Conservation (phyloP, 768 basidiomycete species). For the Lentinula edodes region DNA sequence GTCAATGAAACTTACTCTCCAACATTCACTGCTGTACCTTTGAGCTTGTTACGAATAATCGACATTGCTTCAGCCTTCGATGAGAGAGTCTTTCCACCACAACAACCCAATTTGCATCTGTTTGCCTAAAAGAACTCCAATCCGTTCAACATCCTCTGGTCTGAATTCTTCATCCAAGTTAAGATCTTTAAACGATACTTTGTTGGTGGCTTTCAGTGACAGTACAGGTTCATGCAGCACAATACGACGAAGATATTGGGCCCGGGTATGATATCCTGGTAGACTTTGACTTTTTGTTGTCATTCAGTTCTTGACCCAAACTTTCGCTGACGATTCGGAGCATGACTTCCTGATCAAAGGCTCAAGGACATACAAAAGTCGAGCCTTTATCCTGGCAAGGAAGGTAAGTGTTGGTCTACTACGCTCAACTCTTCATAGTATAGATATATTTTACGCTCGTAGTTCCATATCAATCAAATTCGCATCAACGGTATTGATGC, state of each 20-base stretch:
- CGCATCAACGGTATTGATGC: background rate
- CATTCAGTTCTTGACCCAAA: background rate
- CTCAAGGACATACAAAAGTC: background rate
- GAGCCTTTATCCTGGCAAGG: background rate
- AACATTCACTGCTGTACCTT: background rate
- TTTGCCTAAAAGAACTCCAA: conserved; percentile 3
- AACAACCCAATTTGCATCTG: conserved; percentile 13
- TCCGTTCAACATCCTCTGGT: conserved; percentile 14
- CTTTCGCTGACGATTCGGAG: background rate
- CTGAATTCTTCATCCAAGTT: conserved; percentile 24
- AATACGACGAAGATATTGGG: conserved; percentile 23
- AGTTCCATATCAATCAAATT: background rate
- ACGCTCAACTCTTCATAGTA: background rate
- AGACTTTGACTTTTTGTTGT: background rate
- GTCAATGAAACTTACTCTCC: background rate
- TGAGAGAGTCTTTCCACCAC: conserved; percentile 22
- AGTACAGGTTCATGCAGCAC: conserved; percentile 23
- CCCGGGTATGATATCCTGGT: background rate
- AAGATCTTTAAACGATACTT: conserved; percentile 26
- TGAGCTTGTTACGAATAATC: background rate
- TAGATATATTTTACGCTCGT: background rate
- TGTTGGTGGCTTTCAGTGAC: conserved; percentile 21
- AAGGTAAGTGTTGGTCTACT: background rate
- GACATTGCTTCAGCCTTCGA: conserved; percentile 18
- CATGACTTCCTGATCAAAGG: background rate